phyloP scores from a whole-genome alignment of 352 stramenopile genomes.

The Blastocystis sp. region DNA sequence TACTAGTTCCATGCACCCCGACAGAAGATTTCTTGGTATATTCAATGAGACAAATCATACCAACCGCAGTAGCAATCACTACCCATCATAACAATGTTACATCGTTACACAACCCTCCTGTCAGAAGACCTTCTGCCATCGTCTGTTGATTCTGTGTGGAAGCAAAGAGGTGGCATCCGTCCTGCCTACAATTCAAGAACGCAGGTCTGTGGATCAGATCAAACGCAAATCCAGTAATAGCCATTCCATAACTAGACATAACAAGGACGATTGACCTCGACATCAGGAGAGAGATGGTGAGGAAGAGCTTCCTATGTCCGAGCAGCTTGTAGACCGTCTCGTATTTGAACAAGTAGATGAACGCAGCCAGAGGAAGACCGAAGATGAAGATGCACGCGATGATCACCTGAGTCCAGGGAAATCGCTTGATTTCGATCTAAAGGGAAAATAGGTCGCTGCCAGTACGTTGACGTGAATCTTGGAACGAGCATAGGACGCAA shows the following conservation, averaged over 20 bases:
- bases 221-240: slow-evolving; percentile 32
- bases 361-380: slow-evolving; percentile 36
- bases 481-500: slow-evolving; percentile 36
- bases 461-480: slow-evolving; percentile 38
- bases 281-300: slow-evolving; percentile 14
- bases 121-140: slow-evolving; percentile 31
- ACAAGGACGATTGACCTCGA: neutral
- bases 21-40: neutral
- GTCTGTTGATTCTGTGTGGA: slow-evolving; percentile 17
- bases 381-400: slow-evolving; percentile 51
- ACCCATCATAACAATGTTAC: neutral
- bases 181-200: neutral
- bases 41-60: neutral
- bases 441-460: neutral
- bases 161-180: slow-evolving; percentile 16
- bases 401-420: slow-evolving; percentile 59
- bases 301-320: neutral
- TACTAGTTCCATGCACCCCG: neutral
- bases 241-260: slow-evolving; percentile 21
- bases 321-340: neutral
- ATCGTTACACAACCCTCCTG: neutral
- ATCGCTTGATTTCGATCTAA: slow-evolving; percentile 60
- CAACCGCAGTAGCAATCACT: neutral
- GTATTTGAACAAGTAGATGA: slow-evolving; percentile 38
- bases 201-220: slow-evolving; percentile 54